A percentile compares a stretch with the other conserved stretches of the same genome.
Evolutionary conservation across 2,329 filamentous ascomycete genomes (phyloP).

Genomic region (Raffaelea albimanens): DNA sequence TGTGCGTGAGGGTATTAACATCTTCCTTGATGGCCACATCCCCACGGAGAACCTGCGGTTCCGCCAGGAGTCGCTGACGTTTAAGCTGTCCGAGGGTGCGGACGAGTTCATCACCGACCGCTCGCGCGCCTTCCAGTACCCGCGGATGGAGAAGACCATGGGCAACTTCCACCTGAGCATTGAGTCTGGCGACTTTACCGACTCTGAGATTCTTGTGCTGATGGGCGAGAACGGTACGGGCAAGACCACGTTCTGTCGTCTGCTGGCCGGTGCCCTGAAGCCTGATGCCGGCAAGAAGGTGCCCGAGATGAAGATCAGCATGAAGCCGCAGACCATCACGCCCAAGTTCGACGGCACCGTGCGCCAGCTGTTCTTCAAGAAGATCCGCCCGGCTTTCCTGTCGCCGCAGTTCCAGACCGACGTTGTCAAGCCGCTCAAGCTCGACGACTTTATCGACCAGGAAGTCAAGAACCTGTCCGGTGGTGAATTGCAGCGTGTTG

Average conservation of each 20-base stretch:
- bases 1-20: constrained; percentile 97
- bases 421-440: constrained; percentile 97
- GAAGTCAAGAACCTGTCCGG: constrained; percentile 98
- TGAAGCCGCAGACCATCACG: constrained; percentile 96
- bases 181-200: constrained; percentile 79
- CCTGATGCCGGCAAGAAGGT: constrained; percentile 72
- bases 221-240: constrained; percentile 99
- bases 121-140: constrained; percentile 77
- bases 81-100: constrained; percentile 81
- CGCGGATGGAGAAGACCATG: constrained; percentile 84
- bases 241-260: constrained; percentile 93
- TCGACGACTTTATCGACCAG: constrained; percentile 98
- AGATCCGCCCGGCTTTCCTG: constrained; percentile 94
- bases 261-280: constrained; percentile 87
- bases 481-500: constrained; percentile 98
- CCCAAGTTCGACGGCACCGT: constrained; percentile 97
- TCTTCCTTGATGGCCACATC: constrained; percentile 93
- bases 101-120: constrained; percentile 85
- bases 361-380: constrained; percentile 98
- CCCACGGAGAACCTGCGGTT: constrained; percentile 98
- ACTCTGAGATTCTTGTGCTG: constrained; percentile 98
- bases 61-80: constrained; percentile 92
- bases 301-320: constrained; percentile 78
- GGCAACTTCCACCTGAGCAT: constrained; percentile 67
- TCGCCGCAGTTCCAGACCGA: constrained; percentile 98